Base-by-base conservation (phyloP, 2,329 filamentous ascomycete species). In the Chrysoporthe austroafricana region DNA sequence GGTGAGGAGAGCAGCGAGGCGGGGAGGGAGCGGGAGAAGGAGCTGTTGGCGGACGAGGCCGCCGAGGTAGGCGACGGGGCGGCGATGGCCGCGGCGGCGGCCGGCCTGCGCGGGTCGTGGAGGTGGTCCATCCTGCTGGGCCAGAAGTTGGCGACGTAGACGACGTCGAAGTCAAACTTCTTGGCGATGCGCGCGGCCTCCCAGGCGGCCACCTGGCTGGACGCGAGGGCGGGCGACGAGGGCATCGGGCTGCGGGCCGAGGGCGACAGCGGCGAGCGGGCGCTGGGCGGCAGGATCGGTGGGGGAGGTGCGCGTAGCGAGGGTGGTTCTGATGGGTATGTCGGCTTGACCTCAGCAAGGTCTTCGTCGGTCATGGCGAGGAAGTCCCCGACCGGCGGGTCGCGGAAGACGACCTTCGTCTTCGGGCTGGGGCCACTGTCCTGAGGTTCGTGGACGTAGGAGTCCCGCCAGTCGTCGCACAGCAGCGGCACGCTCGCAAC, bases 131-230 rank as follows among this genome's bases (percentile, higher is more conserved):
- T 73, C 48, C 74, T 70, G 48, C 74, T 79, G 3, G 86, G 85
- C 86, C 86, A 88, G 16, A 88, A 76, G 70, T 85, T 87, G 70
- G 88, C 82, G 42, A 88, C 81, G 70, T 88, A 89, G 14, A 88
- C 80, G 34, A 88, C 78, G 70, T 87, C 84, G 63, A 89, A 87
- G 64, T 85, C 80, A 74, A 87, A 87, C 64, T 83, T 82, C 4
- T 79, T 80, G 5, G 86, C 86, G 50, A 89, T 86, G 43, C 84
- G 79, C 1, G 85, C 85, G 8, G 84, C 84, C 73, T 86, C 82
- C 59, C 86, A 82, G 8, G 86, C 86, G 2, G 84, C 85, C 0
- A 80, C 77, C 21, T 81, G 77, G 16, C 82, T 83, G 14, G 82
- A 81, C 1, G 77, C 77, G 43, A 80, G 77, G 1, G 84, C 81